phyloP scores from a whole-genome alignment of 345 rosid genomes.

The Theobroma cacao region DNA sequence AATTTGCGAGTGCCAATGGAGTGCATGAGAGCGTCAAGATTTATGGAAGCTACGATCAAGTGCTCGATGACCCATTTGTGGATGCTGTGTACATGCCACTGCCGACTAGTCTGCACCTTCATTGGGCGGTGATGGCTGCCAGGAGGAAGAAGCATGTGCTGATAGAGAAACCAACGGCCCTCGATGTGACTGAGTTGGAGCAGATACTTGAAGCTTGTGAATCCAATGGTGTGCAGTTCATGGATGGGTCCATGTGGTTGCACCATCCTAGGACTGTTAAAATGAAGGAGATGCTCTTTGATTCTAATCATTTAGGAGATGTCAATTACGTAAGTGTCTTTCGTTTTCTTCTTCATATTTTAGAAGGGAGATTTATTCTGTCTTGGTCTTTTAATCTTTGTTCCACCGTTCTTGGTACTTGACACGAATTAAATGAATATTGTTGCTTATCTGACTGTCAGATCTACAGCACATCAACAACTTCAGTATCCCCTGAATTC shows the following conservation, averaged over 20 bases:
- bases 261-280: slow-evolving; percentile 64
- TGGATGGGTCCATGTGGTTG: slow-evolving; percentile 80
- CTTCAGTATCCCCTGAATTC: slow-evolving; percentile 24
- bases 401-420: no score
- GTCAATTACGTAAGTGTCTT: slow-evolving; percentile 19
- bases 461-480: slow-evolving; percentile 51
- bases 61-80: slow-evolving; percentile 45
- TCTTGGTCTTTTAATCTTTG: background rate
- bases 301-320: slow-evolving; percentile 44
- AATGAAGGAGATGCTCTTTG: slow-evolving; percentile 45
- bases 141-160: slow-evolving; percentile 56
- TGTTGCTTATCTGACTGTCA: slow-evolving; percentile 6
- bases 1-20: slow-evolving; percentile 45
- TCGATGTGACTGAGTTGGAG: slow-evolving; percentile 52
- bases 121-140: slow-evolving; percentile 63
- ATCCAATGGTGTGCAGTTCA: slow-evolving; percentile 63
- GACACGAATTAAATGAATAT: no score
- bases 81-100: slow-evolving; percentile 67
- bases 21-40: slow-evolving; percentile 31
- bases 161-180: slow-evolving; percentile 65
- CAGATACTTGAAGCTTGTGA: slow-evolving; percentile 55
- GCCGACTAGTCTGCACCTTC: slow-evolving; percentile 47
- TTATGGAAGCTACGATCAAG: slow-evolving; percentile 57
- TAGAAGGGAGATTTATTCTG: no score
- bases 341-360: background rate